Base-by-base conservation (phyloP, 371 early-diverging fungal genomes). In the Circinella umbellata region DNA sequence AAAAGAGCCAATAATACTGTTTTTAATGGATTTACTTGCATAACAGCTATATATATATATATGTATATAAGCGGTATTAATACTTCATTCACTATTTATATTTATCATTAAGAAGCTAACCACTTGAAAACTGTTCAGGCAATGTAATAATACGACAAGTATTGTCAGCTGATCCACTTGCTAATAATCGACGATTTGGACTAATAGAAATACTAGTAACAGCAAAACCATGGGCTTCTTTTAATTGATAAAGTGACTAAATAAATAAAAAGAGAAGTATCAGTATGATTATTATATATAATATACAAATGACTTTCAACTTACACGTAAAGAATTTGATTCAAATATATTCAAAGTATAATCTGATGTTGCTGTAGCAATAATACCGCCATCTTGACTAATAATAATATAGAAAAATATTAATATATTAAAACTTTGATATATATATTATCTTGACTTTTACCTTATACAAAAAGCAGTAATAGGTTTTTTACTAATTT, bases 151-250 rank as follows among this genome's bases (percentile, higher is more conserved):
- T 79, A 20, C 81, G 79, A 70, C 90, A 91, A 1, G 84, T 83
- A 55, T 84, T 87, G 62, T 92, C 92, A 2, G 89, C 90, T 8
- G 92, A 92, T 0, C 85, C 92, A 69, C 87, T 92, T 27, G 86
- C 84, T 46, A 92, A 63, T 51, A 84, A 66, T 5, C 82, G 81
- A 42, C 83, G 79, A 57, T 88, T 85, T 49, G 71, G 82, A 63
- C 86, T 90, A 63, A 92, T 87, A 0, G 91, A 86, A 70, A 92
- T 67, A 14, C 84, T 78, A 3, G 90, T 91, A 62, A 92, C 89
- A 18, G 92, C 85, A 53, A 92, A 87, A 9, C 78, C 75, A 54
- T 92, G 92, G 0, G 89, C 89, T 17, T 84, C 80, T 53, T 85
- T 84, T 20, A 90, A 71, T 0, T 78, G 80, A 68, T 83, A 49